phyloP scores from a whole-genome alignment of 2,329 filamentous ascomycete species.

The Epichloe typhina region DNA sequence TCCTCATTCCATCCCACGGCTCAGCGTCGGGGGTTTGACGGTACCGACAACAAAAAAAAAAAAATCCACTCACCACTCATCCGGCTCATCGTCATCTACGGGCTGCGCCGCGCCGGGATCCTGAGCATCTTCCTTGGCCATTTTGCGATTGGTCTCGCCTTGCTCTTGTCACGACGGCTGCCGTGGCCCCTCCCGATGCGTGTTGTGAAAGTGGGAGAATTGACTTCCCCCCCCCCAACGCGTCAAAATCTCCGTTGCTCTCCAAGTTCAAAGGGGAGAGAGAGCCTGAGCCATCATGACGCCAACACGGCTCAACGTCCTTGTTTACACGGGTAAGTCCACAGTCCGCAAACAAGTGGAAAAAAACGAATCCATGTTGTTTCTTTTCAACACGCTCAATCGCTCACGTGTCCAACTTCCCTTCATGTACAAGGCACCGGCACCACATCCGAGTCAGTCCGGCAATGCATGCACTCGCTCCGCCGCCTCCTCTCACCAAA shows the following conservation, averaged over 20 bases:
- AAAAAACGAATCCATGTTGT: not conserved
- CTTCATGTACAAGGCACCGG: conserved; percentile 54
- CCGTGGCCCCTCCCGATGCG: not conserved
- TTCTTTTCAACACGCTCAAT: not conserved
- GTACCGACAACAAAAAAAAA: not conserved
- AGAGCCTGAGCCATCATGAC: conserved; percentile 35
- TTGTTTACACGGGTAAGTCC: conserved; percentile 72
- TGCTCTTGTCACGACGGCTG: not conserved
- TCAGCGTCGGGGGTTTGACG: conserved; percentile 14
- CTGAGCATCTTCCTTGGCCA: conserved; percentile 41
- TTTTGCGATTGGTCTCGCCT: conserved; percentile 4
- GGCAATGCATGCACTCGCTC: conserved; percentile 77
- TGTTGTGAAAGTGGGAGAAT: conserved; percentile 3
- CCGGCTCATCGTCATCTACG: conserved; percentile 60
- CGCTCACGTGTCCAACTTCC: conserved; percentile 5
- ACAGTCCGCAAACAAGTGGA: conserved; percentile 5
- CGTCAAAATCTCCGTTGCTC: too few relatives aligned
- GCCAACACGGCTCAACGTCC: conserved; percentile 66
- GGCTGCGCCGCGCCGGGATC: conserved; percentile 22
- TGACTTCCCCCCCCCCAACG: too few relatives aligned
- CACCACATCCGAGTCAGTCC: conserved; percentile 75
- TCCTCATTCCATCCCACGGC: conserved; percentile 2
- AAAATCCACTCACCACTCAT: conserved; percentile 64
- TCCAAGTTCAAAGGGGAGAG: too few relatives aligned
- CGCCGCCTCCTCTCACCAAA: conserved; percentile 75